Percentiles rank a stretch among this genome's conserved stretches.
These are phyloP conservation scores for Oryza meyeriana DNA, from an alignment of 176 grass and related monocot genomes.

Conservation along the genomic window DNA sequence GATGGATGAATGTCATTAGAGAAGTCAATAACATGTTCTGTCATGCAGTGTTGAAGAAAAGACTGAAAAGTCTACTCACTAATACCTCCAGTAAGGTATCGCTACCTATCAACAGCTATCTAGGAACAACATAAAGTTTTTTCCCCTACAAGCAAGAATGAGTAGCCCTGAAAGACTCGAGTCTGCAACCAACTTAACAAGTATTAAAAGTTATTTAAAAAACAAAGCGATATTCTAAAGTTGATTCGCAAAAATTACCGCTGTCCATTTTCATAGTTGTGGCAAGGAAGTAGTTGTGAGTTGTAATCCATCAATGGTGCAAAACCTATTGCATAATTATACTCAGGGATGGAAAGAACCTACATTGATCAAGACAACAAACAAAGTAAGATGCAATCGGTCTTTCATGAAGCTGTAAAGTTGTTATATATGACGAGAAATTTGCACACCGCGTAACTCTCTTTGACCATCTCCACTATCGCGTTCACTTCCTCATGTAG, in stretches of 20 bases:
- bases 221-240: not conserved
- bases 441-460: slow-evolving; percentile 63
- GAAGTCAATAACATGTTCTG: slow-evolving; percentile 8
- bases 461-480: slow-evolving; percentile 86
- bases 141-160: not conserved
- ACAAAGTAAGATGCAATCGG: slow-evolving; percentile 11
- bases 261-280: slow-evolving; percentile 66
- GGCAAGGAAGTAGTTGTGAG: slow-evolving; percentile 57
- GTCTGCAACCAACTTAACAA: not conserved
- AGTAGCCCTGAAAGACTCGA: not conserved
- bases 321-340: slow-evolving; percentile 81
- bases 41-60: not conserved
- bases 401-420: slow-evolving; percentile 5
- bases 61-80: not conserved
- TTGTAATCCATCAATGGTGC: slow-evolving; percentile 82
- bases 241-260: slow-evolving; percentile 43
- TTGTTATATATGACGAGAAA: not conserved
- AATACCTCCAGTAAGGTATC: not conserved
- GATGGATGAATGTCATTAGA: not conserved
- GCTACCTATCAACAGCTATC: not conserved
- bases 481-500: slow-evolving; percentile 76
- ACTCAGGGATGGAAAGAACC: slow-evolving; percentile 88
- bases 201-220: not conserved
- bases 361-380: slow-evolving; percentile 34
- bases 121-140: not conserved